Conservation (phyloP, 352 stramenopile genomes). For the Blastocystis sp. region DNA sequence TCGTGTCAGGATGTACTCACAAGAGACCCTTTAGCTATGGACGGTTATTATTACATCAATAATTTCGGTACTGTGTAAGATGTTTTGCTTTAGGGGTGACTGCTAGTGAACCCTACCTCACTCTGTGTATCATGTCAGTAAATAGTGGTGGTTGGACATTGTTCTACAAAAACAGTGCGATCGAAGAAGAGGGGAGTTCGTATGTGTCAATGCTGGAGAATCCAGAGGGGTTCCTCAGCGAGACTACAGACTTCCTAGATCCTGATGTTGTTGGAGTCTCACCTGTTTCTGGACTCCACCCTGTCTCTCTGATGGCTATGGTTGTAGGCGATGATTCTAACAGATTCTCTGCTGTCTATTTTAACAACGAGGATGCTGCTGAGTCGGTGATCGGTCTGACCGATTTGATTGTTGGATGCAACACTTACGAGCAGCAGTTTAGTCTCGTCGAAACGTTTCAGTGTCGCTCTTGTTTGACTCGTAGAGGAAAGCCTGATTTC, state of each 20-base stretch:
- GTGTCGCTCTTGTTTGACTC: background rate
- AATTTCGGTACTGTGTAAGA: conserved; percentile 15
- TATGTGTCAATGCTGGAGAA: background rate
- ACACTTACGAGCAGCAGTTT: background rate
- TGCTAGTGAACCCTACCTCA: conserved; percentile 42
- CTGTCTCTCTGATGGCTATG: conserved; percentile 19
- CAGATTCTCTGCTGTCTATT: background rate
- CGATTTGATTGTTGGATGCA: background rate
- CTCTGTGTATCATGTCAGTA: conserved; percentile 41
- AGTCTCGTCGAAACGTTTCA: background rate
- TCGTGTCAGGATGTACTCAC: conserved; percentile 37
- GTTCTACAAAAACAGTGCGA: conserved; percentile 55
- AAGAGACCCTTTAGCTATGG: background rate
- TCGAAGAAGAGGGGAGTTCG: background rate
- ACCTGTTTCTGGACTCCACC: background rate
- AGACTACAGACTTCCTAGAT: background rate
- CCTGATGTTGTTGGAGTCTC: background rate
- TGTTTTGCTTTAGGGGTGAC: background rate
- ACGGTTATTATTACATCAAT: conserved; percentile 52
- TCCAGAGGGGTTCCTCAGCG: background rate
- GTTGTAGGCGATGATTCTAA: background rate
- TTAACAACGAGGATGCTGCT: background rate
- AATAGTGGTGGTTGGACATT: conserved; percentile 52
- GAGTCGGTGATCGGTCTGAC: background rate
- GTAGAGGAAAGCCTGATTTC: conserved; percentile 16